Conservation (phyloP, 2,329 filamentous ascomycete species). For the Fusarium drepaniforme region DNA sequence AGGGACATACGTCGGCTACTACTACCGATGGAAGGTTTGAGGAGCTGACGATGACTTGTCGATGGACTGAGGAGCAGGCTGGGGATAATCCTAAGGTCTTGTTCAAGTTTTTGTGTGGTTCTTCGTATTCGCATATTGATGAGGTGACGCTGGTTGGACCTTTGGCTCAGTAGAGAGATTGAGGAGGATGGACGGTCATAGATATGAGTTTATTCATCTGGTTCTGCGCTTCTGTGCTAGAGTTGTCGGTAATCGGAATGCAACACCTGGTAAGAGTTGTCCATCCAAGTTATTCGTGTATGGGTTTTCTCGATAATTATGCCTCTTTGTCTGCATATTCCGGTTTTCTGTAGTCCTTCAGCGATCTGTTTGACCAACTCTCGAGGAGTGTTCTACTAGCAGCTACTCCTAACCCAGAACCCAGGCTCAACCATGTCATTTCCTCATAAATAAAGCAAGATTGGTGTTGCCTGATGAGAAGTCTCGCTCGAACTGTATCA, state of each 20-base stretch:
- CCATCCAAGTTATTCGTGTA: too few relatives aligned
- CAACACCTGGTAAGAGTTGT: too few relatives aligned
- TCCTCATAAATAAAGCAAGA: too few relatives aligned
- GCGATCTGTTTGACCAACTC: accelerated
- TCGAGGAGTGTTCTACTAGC: neutral
- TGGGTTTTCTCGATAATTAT: too few relatives aligned
- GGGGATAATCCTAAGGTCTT: neutral
- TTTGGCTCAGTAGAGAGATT: neutral
- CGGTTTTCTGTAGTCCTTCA: neutral
- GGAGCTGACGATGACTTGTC: neutral
- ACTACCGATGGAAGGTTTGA: neutral
- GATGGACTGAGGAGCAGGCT: neutral
- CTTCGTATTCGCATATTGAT: neutral
- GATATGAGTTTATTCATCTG: too few relatives aligned
- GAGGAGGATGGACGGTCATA: neutral
- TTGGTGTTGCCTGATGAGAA: neutral
- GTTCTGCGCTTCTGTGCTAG: neutral
- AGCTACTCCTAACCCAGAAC: accelerated
- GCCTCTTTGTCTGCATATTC: neutral
- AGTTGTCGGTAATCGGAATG: neutral
- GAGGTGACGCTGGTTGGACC: neutral
- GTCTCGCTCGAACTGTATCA: accelerated
- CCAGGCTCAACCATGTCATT: too few relatives aligned
- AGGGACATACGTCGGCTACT: neutral
- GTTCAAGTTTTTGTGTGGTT: neutral